Percentiles rank a stretch among this genome's conserved stretches.
phyloP scores from a whole-genome alignment of 1,139 yeast genomes.

The Lodderomyces parapsilosis region DNA sequence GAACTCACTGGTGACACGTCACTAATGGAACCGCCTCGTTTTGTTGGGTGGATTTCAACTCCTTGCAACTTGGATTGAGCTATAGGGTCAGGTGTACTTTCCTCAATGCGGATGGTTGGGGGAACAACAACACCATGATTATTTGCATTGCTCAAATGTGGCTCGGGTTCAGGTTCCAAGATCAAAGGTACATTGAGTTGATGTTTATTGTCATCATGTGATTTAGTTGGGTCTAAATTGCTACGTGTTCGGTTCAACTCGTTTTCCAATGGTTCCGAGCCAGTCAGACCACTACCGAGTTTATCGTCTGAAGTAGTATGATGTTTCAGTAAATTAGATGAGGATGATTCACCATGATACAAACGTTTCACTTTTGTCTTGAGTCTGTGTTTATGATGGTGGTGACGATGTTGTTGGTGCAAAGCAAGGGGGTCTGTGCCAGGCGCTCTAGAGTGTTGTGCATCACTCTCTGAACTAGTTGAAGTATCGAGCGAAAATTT shows the following conservation, averaged over 20 bases:
- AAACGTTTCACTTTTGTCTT: conserved; percentile 12
- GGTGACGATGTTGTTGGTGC: not conserved
- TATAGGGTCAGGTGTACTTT: not conserved
- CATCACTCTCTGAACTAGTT: conserved; percentile 1
- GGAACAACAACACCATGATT: conserved; percentile 3
- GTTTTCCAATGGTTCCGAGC: not conserved
- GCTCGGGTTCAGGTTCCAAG: not conserved
- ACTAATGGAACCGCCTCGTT: not conserved
- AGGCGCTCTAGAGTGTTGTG: not conserved
- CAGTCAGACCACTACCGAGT: not conserved
- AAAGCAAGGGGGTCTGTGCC: not conserved
- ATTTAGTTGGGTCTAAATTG: not conserved
- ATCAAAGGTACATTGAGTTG: not conserved
- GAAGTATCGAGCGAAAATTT: not conserved
- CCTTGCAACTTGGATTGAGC: not conserved
- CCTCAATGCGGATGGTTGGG: not conserved
- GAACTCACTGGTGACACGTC: not conserved
- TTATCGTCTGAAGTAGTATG: conserved; percentile 3
- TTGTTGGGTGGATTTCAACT: not conserved
- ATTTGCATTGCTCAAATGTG: not conserved
- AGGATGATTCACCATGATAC: conserved; percentile 13
- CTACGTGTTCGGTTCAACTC: not conserved
- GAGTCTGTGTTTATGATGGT: not conserved
- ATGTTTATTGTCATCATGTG: not conserved
- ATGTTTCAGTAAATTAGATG: conserved; percentile 7